Evolutionary conservation across 768 basidiomycete species (phyloP), one percentile per base, ranked within the genome.

Genomic region (Serendipita vermifera): DNA sequence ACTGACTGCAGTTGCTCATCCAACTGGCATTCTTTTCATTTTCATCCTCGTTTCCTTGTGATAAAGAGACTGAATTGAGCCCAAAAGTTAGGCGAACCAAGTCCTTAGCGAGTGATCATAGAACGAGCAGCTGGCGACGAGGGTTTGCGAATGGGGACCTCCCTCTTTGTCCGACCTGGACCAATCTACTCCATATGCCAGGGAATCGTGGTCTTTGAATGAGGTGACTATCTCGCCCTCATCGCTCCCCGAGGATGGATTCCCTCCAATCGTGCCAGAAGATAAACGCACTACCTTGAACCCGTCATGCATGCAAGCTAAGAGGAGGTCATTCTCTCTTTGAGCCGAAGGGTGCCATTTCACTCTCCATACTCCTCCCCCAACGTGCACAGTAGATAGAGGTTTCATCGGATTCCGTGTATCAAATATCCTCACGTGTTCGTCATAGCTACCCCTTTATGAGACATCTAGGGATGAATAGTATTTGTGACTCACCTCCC

Each of bases 261-360:
- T 38, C 33, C 22, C n/a, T n/a, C 54, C 61, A 26, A 57, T 55
- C 38, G 65, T 65, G 55, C 56, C 68, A 56, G 40, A 60, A 14
- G 22, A 57, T 57, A 87, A 79, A 1, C 68, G 72, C 41, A 91
- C 67, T 4, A 94, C 74, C 65, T 96, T 96, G 76, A 90, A 93
- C 7, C 94, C 93, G 60, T 91, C 91, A 65, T 94, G 93, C 96
- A 98, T 99, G 64, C 87, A 91, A 0, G 93, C 96, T n/a, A 91
- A 81, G 17, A 97, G 77, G 1, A 98, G 74, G 63, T 93, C 87
- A 33, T 76, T 63, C 59, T 75, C 77, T 40, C 91, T 77, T n/a
- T 64, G 61, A 2, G 74, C 60, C 3, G 77, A 77, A 5, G 93
- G 91, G 68, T 98, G 91, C 90, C 92, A 99, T 67, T 94, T 92